Percentiles rank a stretch among this genome's conserved stretches.
These are phyloP conservation scores for Filobasidium wieringae DNA, from an alignment of 768 basidiomycete species.

Conservation along the genomic window DNA sequence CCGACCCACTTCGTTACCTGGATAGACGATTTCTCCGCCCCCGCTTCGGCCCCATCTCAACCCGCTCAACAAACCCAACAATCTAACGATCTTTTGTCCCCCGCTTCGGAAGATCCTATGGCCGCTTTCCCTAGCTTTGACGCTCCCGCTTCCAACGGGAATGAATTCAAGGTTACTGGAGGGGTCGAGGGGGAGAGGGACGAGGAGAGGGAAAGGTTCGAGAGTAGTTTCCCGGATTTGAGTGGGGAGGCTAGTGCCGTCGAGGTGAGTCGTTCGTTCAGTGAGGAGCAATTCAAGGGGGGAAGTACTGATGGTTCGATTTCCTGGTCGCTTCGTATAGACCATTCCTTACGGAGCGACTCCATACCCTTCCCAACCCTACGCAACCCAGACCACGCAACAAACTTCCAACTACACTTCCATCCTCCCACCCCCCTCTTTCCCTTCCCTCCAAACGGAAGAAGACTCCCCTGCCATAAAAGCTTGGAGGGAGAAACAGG, in stretches of 20 bases:
- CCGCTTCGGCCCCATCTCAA: not conserved
- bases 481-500: constrained; percentile 78
- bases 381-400: constrained; percentile 16
- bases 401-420: constrained; percentile 12
- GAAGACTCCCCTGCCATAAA: constrained; percentile 44
- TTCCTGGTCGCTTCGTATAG: not conserved
- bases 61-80: constrained; percentile 11
- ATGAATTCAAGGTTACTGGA: constrained; percentile 31
- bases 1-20: not conserved
- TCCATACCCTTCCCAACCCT: constrained; percentile 27
- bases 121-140: constrained; percentile 7
- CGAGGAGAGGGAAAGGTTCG: constrained; percentile 31
- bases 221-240: constrained; percentile 36
- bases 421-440: constrained; percentile 33
- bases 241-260: constrained; percentile 25
- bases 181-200: constrained; percentile 28
- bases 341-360: constrained; percentile 31
- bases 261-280: constrained; percentile 15
- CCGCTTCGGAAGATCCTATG: constrained; percentile 10
- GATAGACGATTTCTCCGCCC: not conserved
- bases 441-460: constrained; percentile 19
- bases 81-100: constrained; percentile 27
- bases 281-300: not conserved
- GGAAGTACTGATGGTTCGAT: not conserved
- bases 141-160: not conserved